Evolutionary conservation across 768 basidiomycete species (phyloP), one percentile per base, ranked within the genome.

Genomic region (Rhodotorula graminis): DNA sequence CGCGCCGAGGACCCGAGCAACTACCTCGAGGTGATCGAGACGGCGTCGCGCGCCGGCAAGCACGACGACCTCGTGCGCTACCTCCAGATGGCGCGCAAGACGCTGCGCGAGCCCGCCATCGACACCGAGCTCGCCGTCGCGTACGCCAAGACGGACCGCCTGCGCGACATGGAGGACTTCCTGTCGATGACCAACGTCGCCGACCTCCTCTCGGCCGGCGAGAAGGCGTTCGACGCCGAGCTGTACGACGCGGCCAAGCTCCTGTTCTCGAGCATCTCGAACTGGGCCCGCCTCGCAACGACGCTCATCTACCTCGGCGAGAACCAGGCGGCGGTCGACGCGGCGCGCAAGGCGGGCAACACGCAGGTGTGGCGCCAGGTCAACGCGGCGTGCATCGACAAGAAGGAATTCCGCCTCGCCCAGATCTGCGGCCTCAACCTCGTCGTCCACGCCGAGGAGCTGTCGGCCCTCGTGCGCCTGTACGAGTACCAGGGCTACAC

Each of bases 331-430:
- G 96, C 96, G 31, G 96, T 99, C 19, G 96, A 99, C 82, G 96
- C 95, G 76, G 96, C 96, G n/a, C 86, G 96, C 67, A 99, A 99
- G 81, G 96, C 96, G 23, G 96, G 96, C 19, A 98, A 98, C 79
- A 99, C 96, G 11, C 95, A 98, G 92, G 96, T 98, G n/a, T 99
- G 96, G 96, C 98, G 97, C 82, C 96, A 98, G 81, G 96, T 99
- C 63, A 95, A 98, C 77, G 90, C 93, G 33, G 96, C 96, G 53
- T 99, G 96, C 83, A 89, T 99, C 69, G 95, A 96, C 84, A 98
- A 98, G 84, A 84, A 86, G 66, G 96, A 99, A 80, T 98, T 98
- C 87, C 90, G 93, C 71, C 81, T 98, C 81, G 95, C 96, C 47
- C 94, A 98, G 86, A 98, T 99, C 79, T 98, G 95, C 80, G 96